These are phyloP conservation scores for Scutellaria minor DNA, from an alignment of 257 asterid species.

Conservation along the genomic window DNA sequence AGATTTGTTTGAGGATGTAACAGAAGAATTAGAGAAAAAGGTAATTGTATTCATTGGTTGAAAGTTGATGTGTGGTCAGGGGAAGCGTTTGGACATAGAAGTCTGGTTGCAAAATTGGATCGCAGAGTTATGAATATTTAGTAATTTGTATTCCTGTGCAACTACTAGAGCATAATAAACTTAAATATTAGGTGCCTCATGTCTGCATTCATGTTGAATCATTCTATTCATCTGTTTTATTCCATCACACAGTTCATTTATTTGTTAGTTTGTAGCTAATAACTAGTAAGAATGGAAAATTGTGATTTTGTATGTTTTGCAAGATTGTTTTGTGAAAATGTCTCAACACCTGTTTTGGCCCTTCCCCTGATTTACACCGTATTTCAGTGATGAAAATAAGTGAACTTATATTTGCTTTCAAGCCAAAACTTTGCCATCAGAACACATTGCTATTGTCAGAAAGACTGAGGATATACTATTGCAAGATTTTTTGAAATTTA, in stretches of 20 bases:
- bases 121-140: neutral
- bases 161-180: neutral
- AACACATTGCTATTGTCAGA: neutral
- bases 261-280: neutral
- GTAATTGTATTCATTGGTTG: slow-evolving; percentile 42
- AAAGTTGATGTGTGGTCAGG: neutral
- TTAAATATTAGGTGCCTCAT: neutral
- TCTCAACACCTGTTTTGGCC: neutral
- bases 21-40: slow-evolving; percentile 86
- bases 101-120: slow-evolving; percentile 11
- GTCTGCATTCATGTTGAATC: too few species aligned
- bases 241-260: neutral
- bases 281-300: too few species aligned
- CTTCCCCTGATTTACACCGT: neutral
- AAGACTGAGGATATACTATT: neutral
- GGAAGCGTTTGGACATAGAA: neutral
- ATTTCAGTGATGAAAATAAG: neutral
- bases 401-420: neutral
- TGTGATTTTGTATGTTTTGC: neutral
- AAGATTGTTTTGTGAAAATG: neutral
- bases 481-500: neutral
- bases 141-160: slow-evolving; percentile 13
- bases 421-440: neutral
- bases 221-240: neutral
- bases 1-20: slow-evolving; percentile 88